Evolutionary conservation across 208 protist genomes (phyloP).

Genomic region (Novymonas esmeraldas): DNA sequence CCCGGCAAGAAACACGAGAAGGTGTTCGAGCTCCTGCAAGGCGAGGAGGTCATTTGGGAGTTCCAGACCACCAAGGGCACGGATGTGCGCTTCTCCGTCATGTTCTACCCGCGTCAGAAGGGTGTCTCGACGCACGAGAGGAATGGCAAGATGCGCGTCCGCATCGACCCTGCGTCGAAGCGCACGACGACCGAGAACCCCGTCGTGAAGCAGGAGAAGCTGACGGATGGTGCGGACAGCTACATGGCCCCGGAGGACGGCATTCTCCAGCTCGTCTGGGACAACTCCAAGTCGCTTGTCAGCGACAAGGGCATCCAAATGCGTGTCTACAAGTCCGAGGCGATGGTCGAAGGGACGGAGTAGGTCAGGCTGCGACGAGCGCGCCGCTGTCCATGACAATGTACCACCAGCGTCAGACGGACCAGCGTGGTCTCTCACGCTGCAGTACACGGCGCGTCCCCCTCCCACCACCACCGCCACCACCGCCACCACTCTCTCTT

Average conservation of each 20-base stretch:
- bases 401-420: no score
- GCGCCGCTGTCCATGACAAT: no score
- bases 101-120: slow-evolving; percentile 44
- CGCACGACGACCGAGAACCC: slow-evolving; percentile 37
- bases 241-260: slow-evolving; percentile 58
- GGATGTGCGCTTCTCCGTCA: slow-evolving; percentile 47
- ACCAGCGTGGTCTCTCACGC: no score
- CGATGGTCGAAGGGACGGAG: slow-evolving; percentile 15
- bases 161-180: slow-evolving; percentile 42
- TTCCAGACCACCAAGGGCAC: slow-evolving; percentile 47
- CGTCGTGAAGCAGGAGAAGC: slow-evolving; percentile 51
- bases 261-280: slow-evolving; percentile 58
- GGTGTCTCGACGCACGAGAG: slow-evolving; percentile 37
- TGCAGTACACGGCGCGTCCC: no score
- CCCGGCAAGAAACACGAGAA: slow-evolving; percentile 51
- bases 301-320: slow-evolving; percentile 58
- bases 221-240: slow-evolving; percentile 48
- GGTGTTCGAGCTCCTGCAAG: slow-evolving; percentile 42
- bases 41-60: slow-evolving; percentile 68
- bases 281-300: slow-evolving; percentile 61
- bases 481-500: no score
- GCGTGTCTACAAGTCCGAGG: slow-evolving; percentile 54
- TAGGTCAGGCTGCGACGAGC: neutral
- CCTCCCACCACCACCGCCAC: no score
- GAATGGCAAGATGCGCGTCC: slow-evolving; percentile 27